phyloP scores from a whole-genome alignment of 306 rosid species.

The Biancaea sappan region DNA sequence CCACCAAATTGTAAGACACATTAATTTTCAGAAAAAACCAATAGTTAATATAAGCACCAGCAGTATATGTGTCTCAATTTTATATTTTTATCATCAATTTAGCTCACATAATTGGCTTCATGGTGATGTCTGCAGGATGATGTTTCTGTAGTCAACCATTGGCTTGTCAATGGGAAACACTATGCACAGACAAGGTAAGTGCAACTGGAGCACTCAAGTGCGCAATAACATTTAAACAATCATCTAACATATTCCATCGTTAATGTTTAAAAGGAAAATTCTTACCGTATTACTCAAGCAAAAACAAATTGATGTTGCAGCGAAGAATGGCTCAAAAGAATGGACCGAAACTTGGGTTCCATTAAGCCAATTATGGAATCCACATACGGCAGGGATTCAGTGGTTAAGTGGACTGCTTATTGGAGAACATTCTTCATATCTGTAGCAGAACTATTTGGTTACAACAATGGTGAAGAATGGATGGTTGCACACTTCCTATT shows the following conservation, averaged over 20 bases:
- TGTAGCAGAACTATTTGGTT: slow-evolving; percentile 87
- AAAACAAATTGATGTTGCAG: slow-evolving; percentile 49
- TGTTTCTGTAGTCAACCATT: slow-evolving; percentile 73
- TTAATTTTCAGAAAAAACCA: background rate
- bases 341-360: slow-evolving; percentile 55
- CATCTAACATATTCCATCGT: background rate
- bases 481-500: slow-evolving; percentile 81
- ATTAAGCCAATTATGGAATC: slow-evolving; percentile 84
- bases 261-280: slow-evolving; percentile 2
- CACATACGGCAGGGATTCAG: slow-evolving; percentile 81
- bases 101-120: slow-evolving; percentile 5
- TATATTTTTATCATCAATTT: background rate
- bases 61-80: background rate
- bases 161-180: slow-evolving; percentile 91
- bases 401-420: slow-evolving; percentile 87
- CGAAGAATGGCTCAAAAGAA: slow-evolving; percentile 97
- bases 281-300: slow-evolving; percentile 1
- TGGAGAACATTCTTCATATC: slow-evolving; percentile 95
- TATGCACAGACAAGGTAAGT: slow-evolving; percentile 86
- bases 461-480: slow-evolving; percentile 92
- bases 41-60: background rate
- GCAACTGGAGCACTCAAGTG: background rate
- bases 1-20: background rate
- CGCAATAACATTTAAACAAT: slow-evolving; percentile 2
- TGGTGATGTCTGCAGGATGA: slow-evolving; percentile 60